phyloP scores from a whole-genome alignment of 306 rosid species.

The Cicer cuneatum region DNA sequence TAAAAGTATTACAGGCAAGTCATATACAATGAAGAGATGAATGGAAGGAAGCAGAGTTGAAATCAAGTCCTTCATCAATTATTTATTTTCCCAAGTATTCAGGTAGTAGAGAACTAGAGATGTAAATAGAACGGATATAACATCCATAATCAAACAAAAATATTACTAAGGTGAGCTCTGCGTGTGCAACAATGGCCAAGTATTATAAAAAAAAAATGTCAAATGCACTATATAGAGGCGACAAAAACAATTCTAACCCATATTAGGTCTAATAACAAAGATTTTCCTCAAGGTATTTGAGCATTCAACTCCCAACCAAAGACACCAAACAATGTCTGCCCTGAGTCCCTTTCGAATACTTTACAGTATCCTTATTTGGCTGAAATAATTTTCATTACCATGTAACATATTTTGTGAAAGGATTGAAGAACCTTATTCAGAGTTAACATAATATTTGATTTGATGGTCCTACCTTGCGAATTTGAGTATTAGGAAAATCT shows the following conservation, averaged over 20 bases:
- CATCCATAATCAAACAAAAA: constrained; percentile 22
- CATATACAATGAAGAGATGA: neutral
- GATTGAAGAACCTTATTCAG: constrained; percentile 28
- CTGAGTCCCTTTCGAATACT: constrained; percentile 14
- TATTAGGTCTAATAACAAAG: constrained; percentile 22
- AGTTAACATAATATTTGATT: constrained; percentile 34
- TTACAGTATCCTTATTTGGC: constrained; percentile 23
- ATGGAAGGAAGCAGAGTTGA: constrained; percentile 36
- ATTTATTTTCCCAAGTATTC: constrained; percentile 21
- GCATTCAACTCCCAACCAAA: constrained; percentile 31
- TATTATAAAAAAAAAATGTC: neutral
- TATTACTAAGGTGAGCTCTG: constrained; percentile 7
- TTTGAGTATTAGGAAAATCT: constrained; percentile 90
- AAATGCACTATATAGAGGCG: constrained; percentile 7
- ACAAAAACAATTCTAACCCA: constrained; percentile 21
- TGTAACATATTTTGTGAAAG: constrained; percentile 31
- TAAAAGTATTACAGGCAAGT: constrained; percentile 29
- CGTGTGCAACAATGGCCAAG: constrained; percentile 3
- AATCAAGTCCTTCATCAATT: neutral
- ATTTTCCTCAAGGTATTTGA: constrained; percentile 10
- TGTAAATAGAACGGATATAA: constrained; percentile 9
- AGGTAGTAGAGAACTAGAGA: constrained; percentile 38
- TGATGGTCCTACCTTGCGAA: constrained; percentile 75
- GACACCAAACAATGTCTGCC: constrained; percentile 25
- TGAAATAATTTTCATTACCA: constrained; percentile 26